Conservation (phyloP, 441 rosid genomes). For the Dalechampia spathulata region DNA sequence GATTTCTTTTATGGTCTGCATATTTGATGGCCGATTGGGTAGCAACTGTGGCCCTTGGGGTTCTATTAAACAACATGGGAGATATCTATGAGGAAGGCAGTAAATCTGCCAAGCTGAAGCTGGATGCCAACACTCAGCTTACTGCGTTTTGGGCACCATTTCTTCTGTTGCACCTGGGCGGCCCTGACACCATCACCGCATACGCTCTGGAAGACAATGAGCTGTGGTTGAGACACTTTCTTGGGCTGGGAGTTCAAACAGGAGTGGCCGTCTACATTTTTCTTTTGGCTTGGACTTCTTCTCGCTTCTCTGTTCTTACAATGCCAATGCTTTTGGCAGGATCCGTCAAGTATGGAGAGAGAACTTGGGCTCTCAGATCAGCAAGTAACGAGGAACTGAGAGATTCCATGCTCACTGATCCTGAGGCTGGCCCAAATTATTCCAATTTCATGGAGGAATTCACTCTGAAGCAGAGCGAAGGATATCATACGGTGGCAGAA, state of each 20-base stretch:
- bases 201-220: conserved; percentile 39
- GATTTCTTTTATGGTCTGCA: conserved; percentile 24
- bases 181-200: conserved; percentile 34
- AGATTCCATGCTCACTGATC: conserved; percentile 17
- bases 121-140: conserved; percentile 7
- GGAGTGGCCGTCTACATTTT: conserved; percentile 18
- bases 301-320: conserved; percentile 14
- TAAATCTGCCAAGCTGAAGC: background rate
- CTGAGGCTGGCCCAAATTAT: conserved; percentile 20
- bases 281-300: conserved; percentile 14
- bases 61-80: conserved; percentile 17
- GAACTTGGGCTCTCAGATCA: conserved; percentile 21
- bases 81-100: background rate
- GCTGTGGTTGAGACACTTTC: conserved; percentile 33
- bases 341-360: conserved; percentile 27
- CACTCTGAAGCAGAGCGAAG: conserved; percentile 13
- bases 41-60: conserved; percentile 19
- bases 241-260: conserved; percentile 12
- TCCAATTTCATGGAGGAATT: conserved; percentile 16
- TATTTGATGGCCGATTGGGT: conserved; percentile 30
- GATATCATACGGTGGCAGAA: conserved; percentile 5
- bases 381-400: conserved; percentile 24
- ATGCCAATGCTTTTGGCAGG: conserved; percentile 20
- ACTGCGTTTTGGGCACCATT: conserved; percentile 33
- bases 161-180: conserved; percentile 37